Evolutionary conservation across 495 filamentous ascomycete species (phyloP).

Genomic region (Pyronema domesticum): DNA sequence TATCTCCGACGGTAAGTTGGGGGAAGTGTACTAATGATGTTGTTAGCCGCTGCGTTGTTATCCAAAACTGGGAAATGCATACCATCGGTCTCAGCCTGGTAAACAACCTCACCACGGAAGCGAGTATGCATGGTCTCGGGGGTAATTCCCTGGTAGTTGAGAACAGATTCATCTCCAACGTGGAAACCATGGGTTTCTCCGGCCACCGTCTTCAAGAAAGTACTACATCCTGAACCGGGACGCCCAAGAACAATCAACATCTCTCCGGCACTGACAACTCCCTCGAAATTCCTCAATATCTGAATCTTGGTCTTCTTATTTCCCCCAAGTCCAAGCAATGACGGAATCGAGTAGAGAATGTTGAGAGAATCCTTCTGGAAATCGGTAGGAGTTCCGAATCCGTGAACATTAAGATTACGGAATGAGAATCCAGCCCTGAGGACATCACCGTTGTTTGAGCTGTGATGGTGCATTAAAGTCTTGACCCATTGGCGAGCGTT

Average conservation of each 20-base stretch:
- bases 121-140: constrained; percentile 45
- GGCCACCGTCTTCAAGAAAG: constrained; percentile 61
- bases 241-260: constrained; percentile 66
- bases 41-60: not conserved
- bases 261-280: constrained; percentile 56
- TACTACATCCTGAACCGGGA: constrained; percentile 57
- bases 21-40: constrained; percentile 48
- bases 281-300: constrained; percentile 62
- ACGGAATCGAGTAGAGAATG: constrained; percentile 24
- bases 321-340: constrained; percentile 1
- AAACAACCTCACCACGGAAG: constrained; percentile 65
- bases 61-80: not conserved
- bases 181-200: constrained; percentile 56
- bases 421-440: constrained; percentile 38
- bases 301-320: constrained; percentile 43
- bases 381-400: constrained; percentile 58
- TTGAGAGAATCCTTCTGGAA: constrained; percentile 63
- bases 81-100: constrained; percentile 56
- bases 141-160: constrained; percentile 45
- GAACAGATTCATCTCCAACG: constrained; percentile 54
- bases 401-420: constrained; percentile 55
- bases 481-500: constrained; percentile 38
- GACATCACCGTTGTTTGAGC: constrained; percentile 25
- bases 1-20: constrained; percentile 63
- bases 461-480: constrained; percentile 32